A percentile compares a stretch with the other conserved stretches of the same genome.
Conservation (phyloP, 345 rosid genomes). For the Syzygium aromaticum region DNA sequence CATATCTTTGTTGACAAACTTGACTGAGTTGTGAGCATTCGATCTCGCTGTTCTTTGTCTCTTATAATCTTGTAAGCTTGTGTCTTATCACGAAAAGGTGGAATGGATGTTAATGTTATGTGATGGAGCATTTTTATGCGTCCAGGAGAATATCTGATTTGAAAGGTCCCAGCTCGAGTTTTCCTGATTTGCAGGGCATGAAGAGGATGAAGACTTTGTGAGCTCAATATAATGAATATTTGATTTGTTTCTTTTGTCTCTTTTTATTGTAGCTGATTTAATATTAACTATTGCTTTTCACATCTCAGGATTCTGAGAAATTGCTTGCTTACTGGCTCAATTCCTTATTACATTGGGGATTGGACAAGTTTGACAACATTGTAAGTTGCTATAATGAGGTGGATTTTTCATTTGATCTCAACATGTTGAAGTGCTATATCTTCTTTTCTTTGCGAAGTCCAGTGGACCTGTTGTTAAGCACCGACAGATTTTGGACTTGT, state of each 20-base stretch:
- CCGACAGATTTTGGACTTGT: neutral
- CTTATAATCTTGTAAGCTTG: neutral
- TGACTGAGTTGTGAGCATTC: slow-evolving; percentile 42
- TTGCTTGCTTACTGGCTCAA: slow-evolving; percentile 39
- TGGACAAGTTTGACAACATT: slow-evolving; percentile 21
- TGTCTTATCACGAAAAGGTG: neutral
- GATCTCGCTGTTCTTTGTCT: neutral
- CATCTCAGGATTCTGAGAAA: slow-evolving; percentile 49
- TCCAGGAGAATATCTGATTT: slow-evolving; percentile 76
- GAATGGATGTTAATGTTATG: neutral
- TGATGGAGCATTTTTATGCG: neutral
- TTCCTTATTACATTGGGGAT: slow-evolving; percentile 34
- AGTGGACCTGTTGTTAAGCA: neutral
- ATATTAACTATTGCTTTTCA: neutral
- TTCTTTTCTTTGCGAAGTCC: neutral
- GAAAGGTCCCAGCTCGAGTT: slow-evolving; percentile 34
- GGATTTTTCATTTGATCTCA: neutral
- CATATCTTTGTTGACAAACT: slow-evolving; percentile 29
- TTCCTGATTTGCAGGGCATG: slow-evolving; percentile 41
- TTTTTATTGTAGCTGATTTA: neutral
- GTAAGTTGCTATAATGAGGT: slow-evolving; percentile 31
- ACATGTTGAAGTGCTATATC: neutral
- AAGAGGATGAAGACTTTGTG: slow-evolving; percentile 27
- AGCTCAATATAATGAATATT: slow-evolving; percentile 14
- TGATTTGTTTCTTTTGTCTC: neutral